Evolutionary conservation across 148 eudicot species (phyloP).

Genomic region (Pharnaceum exiguum): DNA sequence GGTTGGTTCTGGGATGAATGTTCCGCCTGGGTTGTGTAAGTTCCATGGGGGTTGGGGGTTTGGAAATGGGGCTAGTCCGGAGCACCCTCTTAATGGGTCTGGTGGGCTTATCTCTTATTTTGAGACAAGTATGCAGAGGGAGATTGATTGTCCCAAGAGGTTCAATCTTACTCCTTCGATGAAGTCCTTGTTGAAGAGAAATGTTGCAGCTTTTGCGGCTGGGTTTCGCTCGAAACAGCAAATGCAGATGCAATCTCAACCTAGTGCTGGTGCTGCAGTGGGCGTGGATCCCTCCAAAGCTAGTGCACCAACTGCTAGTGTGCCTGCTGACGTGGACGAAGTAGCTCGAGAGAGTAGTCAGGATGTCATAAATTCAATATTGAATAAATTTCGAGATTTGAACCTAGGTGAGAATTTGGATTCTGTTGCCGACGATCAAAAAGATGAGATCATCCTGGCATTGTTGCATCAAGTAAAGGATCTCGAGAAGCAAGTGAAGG

Average conservation of each 20-base stretch:
- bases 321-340: constrained; percentile 28
- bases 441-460: constrained; percentile 77
- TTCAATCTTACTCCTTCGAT: constrained; percentile 85
- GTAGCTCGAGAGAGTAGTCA: constrained; percentile 51
- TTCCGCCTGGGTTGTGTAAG: constrained; percentile 62
- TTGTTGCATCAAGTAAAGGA: constrained; percentile 80
- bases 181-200: constrained; percentile 76
- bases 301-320: constrained; percentile 27
- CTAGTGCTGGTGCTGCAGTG: constrained; percentile 32
- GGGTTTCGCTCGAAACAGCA: constrained; percentile 66
- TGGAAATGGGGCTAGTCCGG: constrained; percentile 52
- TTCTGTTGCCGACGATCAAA: constrained; percentile 64
- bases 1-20: constrained; percentile 35
- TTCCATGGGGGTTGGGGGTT: constrained; percentile 92
- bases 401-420: constrained; percentile 80
- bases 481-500: constrained; percentile 80
- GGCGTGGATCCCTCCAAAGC: constrained; percentile 40
- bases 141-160: constrained; percentile 88
- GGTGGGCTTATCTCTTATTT: constrained; percentile 51
- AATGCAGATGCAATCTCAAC: constrained; percentile 43
- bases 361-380: constrained; percentile 62
- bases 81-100: constrained; percentile 52
- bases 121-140: constrained; percentile 47
- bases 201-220: constrained; percentile 90
- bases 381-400: constrained; percentile 77